These are phyloP conservation scores for Neospermospora avenae DNA, from an alignment of 2,329 filamentous ascomycete species.

Conservation along the genomic window DNA sequence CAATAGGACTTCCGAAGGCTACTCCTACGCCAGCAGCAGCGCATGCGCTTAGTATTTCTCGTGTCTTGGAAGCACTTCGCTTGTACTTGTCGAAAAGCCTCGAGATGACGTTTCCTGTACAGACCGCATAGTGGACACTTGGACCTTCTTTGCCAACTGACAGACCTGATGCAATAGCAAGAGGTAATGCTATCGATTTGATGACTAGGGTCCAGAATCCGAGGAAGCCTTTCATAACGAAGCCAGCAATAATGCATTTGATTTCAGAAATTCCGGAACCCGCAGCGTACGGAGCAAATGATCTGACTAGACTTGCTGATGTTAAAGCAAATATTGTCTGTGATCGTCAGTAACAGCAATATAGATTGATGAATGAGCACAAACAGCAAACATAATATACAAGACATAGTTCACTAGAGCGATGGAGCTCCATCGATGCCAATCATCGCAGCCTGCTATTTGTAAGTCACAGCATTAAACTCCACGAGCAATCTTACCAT, in stretches of 20 bases:
- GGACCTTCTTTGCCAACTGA: conserved; percentile 97
- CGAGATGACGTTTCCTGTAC: conserved; percentile 94
- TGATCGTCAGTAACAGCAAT: conserved; percentile 14
- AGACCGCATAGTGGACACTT: conserved; percentile 98
- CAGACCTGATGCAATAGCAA: conserved; percentile 90
- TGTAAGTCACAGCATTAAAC: conserved; percentile 22
- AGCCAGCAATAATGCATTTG: conserved; percentile 98
- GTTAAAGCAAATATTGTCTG: conserved; percentile 77
- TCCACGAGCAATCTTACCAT: conserved; percentile 48
- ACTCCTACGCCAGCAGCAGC: conserved; percentile 94
- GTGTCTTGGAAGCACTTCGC: conserved; percentile 86
- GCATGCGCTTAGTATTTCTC: conserved; percentile 91
- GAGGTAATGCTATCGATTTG: conserved; percentile 85
- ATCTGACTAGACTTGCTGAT: conserved; percentile 80
- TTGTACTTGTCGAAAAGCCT: conserved; percentile 90
- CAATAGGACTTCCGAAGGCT: conserved; percentile 95
- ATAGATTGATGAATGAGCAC: conserved; percentile 25
- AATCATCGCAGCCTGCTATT: conserved; percentile 72
- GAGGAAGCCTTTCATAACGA: conserved; percentile 98
- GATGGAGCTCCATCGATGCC: conserved; percentile 84
- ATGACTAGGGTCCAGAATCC: conserved; percentile 89
- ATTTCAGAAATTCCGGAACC: conserved; percentile 98
- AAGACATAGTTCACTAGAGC: conserved; percentile 78
- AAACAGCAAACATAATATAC: conserved; percentile 81
- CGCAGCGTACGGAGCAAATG: conserved; percentile 91